Evolutionary conservation across 2,329 filamentous ascomycete genomes (phyloP).

Genomic region (Aotearoamyces nothofagi): DNA sequence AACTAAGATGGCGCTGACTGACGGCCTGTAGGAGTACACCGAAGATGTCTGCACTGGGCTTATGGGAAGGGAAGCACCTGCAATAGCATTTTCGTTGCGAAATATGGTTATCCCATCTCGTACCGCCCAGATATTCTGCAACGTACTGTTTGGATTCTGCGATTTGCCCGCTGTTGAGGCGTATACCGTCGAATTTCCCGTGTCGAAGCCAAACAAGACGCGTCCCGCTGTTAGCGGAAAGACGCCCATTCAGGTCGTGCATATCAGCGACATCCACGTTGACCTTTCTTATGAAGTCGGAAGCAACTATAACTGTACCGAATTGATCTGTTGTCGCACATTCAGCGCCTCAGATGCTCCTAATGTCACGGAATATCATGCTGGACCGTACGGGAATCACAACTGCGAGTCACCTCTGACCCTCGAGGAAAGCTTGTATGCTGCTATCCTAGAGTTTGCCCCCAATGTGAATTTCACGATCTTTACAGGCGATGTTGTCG

Average conservation of each 20-base stretch:
- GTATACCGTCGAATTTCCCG: constrained; percentile 20
- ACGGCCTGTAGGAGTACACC: too few species aligned
- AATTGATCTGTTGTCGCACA: constrained; percentile 26
- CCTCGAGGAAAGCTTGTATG: constrained; percentile 24
- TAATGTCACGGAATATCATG: constrained; percentile 21
- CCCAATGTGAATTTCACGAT: constrained; percentile 20
- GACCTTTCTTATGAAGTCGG: constrained; percentile 24
- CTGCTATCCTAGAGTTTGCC: constrained; percentile 20
- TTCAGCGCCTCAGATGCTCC: constrained; percentile 22
- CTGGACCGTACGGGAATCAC: constrained; percentile 22
- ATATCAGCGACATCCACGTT: constrained; percentile 27
- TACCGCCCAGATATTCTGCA: too few species aligned
- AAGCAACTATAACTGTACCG: constrained; percentile 24
- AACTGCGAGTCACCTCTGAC: constrained; percentile 23
- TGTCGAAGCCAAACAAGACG: constrained; percentile 17
- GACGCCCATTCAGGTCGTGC: constrained; percentile 23
- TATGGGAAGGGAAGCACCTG: too few species aligned
- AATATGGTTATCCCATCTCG: too few species aligned
- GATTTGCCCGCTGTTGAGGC: constrained; percentile 19
- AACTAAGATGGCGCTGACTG: too few species aligned
- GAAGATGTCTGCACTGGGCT: too few species aligned
- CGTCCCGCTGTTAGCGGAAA: constrained; percentile 22
- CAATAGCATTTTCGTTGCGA: too few species aligned
- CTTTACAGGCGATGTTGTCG: constrained; percentile 26
- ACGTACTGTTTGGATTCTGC: constrained; percentile 30